Evolutionary conservation across 345 rosid species (phyloP), one percentile per base, ranked within the genome.

Genomic region (Linum lewisii): DNA sequence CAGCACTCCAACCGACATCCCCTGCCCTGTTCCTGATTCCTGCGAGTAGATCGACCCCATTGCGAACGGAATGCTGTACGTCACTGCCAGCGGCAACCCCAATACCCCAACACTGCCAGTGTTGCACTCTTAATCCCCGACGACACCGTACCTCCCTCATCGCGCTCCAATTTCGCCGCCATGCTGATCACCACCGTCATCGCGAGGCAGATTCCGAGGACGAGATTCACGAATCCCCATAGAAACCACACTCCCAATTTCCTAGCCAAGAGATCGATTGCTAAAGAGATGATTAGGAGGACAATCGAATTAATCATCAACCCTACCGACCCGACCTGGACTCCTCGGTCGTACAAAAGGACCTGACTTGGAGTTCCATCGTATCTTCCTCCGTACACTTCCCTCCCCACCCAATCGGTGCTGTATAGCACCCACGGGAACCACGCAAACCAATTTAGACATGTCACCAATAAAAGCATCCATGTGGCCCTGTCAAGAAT

Each of bases 341-440:
- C 96, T 0, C 97, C 97, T 4, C 55, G 70, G 54, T 81, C 78
- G 66, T 88, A 91, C 47, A 84, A 22, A 45, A 45, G 66, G 66
- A 63, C 49, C 53, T 62, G 56, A 3, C 21, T 60, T 3, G 64
- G 63, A n/a, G n/a, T n/a, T 0, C 85, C 85, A 5, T 63, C 62
- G 0, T 86, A 69, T 62, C 67, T 54, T 1, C 98, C 98, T 0
- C 98, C 98, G 81, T 80, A 91, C 58, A 91, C 90, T 62, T 91
- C 92, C 32, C 85, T 72, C 21, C 96, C 98, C 88, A 86, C 79
- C 98, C 96, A 91, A 16, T 90, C 96, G 6, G 97, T 90, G 69
- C 85, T 85, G 69, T 75, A 88, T 54, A 88, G 68, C 51, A 88
- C 61, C 81, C 45, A 96, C 98, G 88, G 73, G n/a, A n/a, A n/a